Percentiles rank a stretch among this genome's conserved stretches.
Evolutionary conservation across 192 early-diverging fungal genomes (phyloP).

Genomic region (Lobulomyces angularis): DNA sequence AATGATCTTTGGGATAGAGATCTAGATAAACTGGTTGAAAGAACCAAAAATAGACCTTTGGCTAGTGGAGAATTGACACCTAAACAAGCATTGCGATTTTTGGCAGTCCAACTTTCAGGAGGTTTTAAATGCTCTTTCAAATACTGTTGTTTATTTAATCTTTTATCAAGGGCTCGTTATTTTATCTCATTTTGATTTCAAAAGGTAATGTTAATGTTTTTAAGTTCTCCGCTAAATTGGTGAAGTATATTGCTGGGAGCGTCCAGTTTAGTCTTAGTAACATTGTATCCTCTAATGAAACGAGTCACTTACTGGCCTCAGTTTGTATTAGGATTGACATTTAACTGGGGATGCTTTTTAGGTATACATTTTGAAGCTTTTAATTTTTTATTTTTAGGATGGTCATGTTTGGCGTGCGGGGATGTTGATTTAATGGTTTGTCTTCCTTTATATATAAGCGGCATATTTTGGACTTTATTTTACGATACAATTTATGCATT

Average conservation of each 20-base stretch:
- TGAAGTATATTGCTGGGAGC: constrained; percentile 65
- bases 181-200: too few species aligned
- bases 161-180: background rate
- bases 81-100: constrained; percentile 58
- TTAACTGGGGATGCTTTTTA: constrained; percentile 86
- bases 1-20: constrained; percentile 95
- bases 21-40: constrained; percentile 73
- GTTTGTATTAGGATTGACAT: constrained; percentile 68
- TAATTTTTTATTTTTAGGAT: too few species aligned
- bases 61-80: constrained; percentile 62
- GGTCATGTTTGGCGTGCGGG: constrained; percentile 59
- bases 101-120: constrained; percentile 62
- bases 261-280: constrained; percentile 63
- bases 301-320: constrained; percentile 95
- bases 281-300: constrained; percentile 86
- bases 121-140: constrained; percentile 77
- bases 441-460: constrained; percentile 72
- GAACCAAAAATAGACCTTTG: constrained; percentile 71
- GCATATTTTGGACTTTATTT: constrained; percentile 83
- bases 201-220: too few species aligned
- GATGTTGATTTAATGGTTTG: constrained; percentile 52
- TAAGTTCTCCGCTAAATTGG: background rate
- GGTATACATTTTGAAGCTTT: too few species aligned
- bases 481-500: constrained; percentile 98
- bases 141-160: constrained; percentile 47